Percentiles rank a stretch among this genome's conserved stretches.
phyloP scores from a whole-genome alignment of 2,329 filamentous ascomycete genomes.

The Juglanconis oblonga region DNA sequence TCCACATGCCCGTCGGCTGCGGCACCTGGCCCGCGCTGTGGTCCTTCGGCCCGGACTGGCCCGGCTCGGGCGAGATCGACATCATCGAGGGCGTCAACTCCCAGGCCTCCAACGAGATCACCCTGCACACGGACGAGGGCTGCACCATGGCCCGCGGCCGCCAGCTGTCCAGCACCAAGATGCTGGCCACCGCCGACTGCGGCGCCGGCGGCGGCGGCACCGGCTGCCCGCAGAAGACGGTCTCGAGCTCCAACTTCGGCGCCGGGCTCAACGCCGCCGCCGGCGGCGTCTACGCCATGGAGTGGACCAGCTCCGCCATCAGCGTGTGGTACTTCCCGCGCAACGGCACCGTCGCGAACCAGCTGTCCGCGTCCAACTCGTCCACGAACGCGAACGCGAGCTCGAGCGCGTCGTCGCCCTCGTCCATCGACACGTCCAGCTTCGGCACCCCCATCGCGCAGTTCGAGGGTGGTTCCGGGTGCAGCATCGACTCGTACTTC shows the following conservation, averaged over 20 bases:
- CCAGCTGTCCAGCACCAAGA: conserved; percentile 41
- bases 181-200: conserved; percentile 51
- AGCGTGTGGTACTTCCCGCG: conserved; percentile 81
- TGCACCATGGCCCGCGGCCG: conserved; percentile 56
- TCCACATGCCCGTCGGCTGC: conserved; percentile 74
- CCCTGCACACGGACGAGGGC: conserved; percentile 62
- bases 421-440: conserved; percentile 60
- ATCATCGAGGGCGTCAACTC: conserved; percentile 76
- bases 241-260: conserved; percentile 57
- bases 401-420: conserved; percentile 49
- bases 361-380: conserved; percentile 33
- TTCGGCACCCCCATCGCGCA: conserved; percentile 69
- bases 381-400: conserved; percentile 35
- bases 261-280: conserved; percentile 66
- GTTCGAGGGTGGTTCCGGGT: conserved; percentile 65
- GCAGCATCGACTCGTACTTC: conserved; percentile 71
- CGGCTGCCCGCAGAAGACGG: conserved; percentile 59
- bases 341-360: conserved; percentile 24
- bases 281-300: conserved; percentile 70
- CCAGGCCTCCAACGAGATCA: conserved; percentile 56
- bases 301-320: conserved; percentile 73
- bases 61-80: conserved; percentile 70
- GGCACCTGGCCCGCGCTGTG: conserved; percentile 76
- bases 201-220: conserved; percentile 44
- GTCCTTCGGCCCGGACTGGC: conserved; percentile 69